Percentiles rank a stretch among this genome's conserved stretches.
These are phyloP conservation scores for Echites panduratus DNA, from an alignment of 257 asterid species.

Conservation along the genomic window DNA sequence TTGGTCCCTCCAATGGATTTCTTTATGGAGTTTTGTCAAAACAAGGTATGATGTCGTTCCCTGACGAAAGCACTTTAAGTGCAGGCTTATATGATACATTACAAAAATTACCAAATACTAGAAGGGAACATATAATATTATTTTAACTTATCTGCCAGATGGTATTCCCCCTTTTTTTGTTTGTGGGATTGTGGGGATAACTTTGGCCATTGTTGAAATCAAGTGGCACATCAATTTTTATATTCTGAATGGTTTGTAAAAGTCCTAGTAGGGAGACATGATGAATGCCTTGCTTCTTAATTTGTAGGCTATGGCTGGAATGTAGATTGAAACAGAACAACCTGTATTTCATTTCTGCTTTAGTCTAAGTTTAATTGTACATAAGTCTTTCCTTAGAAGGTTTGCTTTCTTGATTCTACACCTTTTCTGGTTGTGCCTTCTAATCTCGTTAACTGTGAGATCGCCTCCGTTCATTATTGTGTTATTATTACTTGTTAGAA, in stretches of 20 bases:
- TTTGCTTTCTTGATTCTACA: neutral
- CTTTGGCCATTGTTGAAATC: constrained; percentile 25
- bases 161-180: constrained; percentile 19
- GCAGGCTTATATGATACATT: constrained; percentile 24
- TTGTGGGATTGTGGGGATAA: constrained; percentile 42
- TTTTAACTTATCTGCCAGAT: constrained; percentile 25
- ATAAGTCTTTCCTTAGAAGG: neutral
- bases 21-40: constrained; percentile 7
- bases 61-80: constrained; percentile 19
- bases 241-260: constrained; percentile 19
- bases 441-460: neutral
- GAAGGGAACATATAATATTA: constrained; percentile 24
- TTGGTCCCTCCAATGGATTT: constrained; percentile 17
- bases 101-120: constrained; percentile 15
- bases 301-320: neutral
- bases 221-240: constrained; percentile 19
- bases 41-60: constrained; percentile 24
- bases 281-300: constrained; percentile 4
- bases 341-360: neutral
- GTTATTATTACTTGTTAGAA: too few species aligned
- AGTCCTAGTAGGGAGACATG: neutral
- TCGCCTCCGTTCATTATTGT: too few species aligned
- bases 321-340: neutral
- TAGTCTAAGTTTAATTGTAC: neutral
- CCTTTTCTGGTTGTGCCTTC: neutral